Conservation (phyloP, 2,329 filamentous ascomycete species). For the Ascochyta lentis region DNA sequence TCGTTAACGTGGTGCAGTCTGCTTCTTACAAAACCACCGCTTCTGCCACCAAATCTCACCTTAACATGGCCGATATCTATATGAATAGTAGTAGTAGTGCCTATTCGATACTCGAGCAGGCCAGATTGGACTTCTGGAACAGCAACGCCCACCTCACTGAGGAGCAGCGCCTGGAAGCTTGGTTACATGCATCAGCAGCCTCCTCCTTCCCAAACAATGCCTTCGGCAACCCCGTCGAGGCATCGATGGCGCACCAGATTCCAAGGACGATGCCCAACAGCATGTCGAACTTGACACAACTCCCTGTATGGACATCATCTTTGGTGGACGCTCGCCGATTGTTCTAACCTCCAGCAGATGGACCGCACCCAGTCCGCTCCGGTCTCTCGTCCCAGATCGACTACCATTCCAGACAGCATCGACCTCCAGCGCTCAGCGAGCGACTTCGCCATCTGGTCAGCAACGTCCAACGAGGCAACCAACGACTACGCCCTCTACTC, state of each 20-base stretch:
- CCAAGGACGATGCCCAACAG: constrained; percentile 45
- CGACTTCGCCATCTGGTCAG: constrained; percentile 33
- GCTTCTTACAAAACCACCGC: constrained; percentile 20
- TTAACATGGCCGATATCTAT: constrained; percentile 36
- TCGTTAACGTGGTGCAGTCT: constrained; percentile 30
- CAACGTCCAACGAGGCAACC: constrained; percentile 27
- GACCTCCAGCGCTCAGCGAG: constrained; percentile 33
- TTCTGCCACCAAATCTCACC: constrained; percentile 10
- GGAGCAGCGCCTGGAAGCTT: constrained; percentile 44
- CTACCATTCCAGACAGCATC: constrained; percentile 22
- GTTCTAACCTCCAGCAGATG: constrained; percentile 45
- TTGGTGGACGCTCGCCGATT: constrained; percentile 33
- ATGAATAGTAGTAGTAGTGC: constrained; percentile 28
- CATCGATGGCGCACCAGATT: constrained; percentile 36
- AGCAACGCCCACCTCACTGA: constrained; percentile 43
- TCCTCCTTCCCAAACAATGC: constrained; percentile 26
- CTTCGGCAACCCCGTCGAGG: constrained; percentile 24
- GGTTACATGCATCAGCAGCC: constrained; percentile 35
- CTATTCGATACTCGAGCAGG: constrained; percentile 43
- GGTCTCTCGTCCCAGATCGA: constrained; percentile 35
- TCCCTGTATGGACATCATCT: constrained; percentile 42
- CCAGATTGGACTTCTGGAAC: constrained; percentile 46
- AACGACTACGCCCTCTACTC: constrained; percentile 45
- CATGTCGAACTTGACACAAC: constrained; percentile 29
- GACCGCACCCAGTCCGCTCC: constrained; percentile 45